Evolutionary conservation across 805 yeast species (phyloP).

Genomic region (Ascoidea tarda): DNA sequence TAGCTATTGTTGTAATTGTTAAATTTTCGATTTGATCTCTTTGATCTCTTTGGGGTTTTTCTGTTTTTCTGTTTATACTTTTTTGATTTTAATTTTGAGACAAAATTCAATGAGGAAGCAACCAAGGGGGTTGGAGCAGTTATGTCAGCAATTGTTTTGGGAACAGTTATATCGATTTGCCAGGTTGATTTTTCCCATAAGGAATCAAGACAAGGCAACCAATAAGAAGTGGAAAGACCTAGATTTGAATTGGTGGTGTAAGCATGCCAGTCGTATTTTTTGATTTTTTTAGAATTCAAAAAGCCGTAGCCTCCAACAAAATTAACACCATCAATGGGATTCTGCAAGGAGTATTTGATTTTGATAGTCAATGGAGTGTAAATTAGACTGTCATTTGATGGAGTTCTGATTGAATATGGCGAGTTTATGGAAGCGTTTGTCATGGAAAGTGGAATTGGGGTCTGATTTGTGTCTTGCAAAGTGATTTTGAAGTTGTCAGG

Average conservation of each 20-base stretch:
- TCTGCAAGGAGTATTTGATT: constrained; percentile 49
- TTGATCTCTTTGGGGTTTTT: no score
- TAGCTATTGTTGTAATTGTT: no score
- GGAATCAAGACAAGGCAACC: constrained; percentile 95
- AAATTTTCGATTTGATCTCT: no score
- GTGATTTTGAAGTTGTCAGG: constrained; percentile 56
- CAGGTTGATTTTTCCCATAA: constrained; percentile 82
- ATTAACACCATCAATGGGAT: constrained; percentile 60
- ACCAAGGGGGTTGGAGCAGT: constrained; percentile 16
- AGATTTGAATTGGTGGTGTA: constrained; percentile 71
- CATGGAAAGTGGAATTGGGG: constrained; percentile 19
- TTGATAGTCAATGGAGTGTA: constrained; percentile 65
- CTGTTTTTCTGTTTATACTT: no score
- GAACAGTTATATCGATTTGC: constrained; percentile 80
- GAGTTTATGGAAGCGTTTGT: constrained; percentile 25
- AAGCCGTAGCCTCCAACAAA: constrained; percentile 55
- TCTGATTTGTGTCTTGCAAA: constrained; percentile 33
- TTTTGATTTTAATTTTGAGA: no score
- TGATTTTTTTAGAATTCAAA: constrained; percentile 23
- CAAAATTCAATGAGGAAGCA: no score
- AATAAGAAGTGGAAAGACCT: constrained; percentile 77
- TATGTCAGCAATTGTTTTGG: constrained; percentile 65
- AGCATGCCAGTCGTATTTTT: constrained; percentile 56
- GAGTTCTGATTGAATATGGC: constrained; percentile 22
- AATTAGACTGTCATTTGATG: constrained; percentile 27